Conservation (phyloP, 2,329 filamentous ascomycete genomes). For the Teratosphaeria destructans region DNA sequence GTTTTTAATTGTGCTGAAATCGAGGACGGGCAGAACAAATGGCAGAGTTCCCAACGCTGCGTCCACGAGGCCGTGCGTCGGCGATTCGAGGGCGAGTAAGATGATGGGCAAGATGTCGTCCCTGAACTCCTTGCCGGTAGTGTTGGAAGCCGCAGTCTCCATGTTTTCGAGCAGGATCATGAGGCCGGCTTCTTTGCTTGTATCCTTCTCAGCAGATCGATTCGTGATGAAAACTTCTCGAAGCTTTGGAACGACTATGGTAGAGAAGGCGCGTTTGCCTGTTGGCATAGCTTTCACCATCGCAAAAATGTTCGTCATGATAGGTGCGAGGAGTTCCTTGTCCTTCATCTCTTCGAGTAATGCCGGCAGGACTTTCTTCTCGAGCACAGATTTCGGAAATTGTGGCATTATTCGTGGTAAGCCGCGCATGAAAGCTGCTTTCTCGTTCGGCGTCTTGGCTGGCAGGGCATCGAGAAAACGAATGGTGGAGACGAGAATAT, state of each 20-base stretch:
- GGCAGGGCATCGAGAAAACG: slow-evolving; percentile 87
- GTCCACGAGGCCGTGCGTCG: slow-evolving; percentile 82
- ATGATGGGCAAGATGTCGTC: slow-evolving; percentile 88
- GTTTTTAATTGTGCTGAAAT: slow-evolving; percentile 95
- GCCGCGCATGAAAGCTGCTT: slow-evolving; percentile 82
- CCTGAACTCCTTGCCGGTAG: slow-evolving; percentile 85
- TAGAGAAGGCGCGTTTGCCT: slow-evolving; percentile 67
- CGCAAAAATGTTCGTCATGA: slow-evolving; percentile 86
- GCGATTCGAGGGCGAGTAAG: slow-evolving; percentile 71
- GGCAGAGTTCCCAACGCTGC: slow-evolving; percentile 70
- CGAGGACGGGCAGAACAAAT: slow-evolving; percentile 72
- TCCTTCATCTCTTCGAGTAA: slow-evolving; percentile 92
- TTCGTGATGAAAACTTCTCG: slow-evolving; percentile 66
- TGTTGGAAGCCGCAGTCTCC: slow-evolving; percentile 64
- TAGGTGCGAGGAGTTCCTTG: slow-evolving; percentile 69
- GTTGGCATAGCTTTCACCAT: slow-evolving; percentile 71
- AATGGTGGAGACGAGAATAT: slow-evolving; percentile 90
- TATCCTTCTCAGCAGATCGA: slow-evolving; percentile 59
- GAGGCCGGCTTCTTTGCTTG: slow-evolving; percentile 74
- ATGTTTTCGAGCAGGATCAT: slow-evolving; percentile 88
- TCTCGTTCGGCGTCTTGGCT: slow-evolving; percentile 83
- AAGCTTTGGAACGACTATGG: slow-evolving; percentile 74
- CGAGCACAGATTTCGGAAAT: slow-evolving; percentile 86
- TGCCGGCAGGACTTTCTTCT: slow-evolving; percentile 85
- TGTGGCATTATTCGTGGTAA: slow-evolving; percentile 78